Conservation (phyloP, 306 rosid genomes). For the Canavalia ensiformis region DNA sequence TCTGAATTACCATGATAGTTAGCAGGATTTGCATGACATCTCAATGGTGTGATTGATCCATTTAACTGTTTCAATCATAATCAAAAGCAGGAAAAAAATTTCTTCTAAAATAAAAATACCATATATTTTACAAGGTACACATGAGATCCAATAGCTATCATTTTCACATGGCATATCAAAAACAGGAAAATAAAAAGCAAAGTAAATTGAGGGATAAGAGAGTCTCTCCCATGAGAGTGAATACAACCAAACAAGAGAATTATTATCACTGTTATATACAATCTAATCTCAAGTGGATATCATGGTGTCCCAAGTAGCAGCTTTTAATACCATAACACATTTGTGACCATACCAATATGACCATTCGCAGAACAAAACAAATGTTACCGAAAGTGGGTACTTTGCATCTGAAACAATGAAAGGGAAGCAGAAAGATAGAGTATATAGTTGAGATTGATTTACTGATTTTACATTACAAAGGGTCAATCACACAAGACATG, state of each 20-base stretch:
- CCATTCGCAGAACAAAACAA: conserved; percentile 47
- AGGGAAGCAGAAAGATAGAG: conserved; percentile 41
- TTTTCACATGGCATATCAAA: conserved; percentile 37
- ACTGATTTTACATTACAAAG: conserved; percentile 46
- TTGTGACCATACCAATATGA: conserved; percentile 31
- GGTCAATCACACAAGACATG: conserved; percentile 39
- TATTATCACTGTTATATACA: conserved; percentile 12
- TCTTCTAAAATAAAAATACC: not conserved
- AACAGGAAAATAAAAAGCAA: not conserved
- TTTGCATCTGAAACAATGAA: conserved; percentile 34
- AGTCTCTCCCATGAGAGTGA: not conserved
- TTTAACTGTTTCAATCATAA: conserved; percentile 43
- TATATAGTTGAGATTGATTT: conserved; percentile 48
- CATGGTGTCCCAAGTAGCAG: conserved; percentile 25
- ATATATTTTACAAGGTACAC: not conserved
- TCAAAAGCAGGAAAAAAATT: not conserved
- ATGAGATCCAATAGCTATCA: conserved; percentile 29
- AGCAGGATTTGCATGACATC: conserved; percentile 43
- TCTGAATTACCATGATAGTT: conserved; percentile 29
- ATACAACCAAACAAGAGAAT: conserved; percentile 40
- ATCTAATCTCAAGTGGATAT: conserved; percentile 38
- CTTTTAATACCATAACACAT: conserved; percentile 41
- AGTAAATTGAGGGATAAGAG: not conserved
- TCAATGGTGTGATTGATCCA: conserved; percentile 49
- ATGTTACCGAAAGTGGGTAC: conserved; percentile 51